These are phyloP conservation scores for Marasmius fiardii DNA, from an alignment of 1,284 basidiomycete species.

Conservation along the genomic window DNA sequence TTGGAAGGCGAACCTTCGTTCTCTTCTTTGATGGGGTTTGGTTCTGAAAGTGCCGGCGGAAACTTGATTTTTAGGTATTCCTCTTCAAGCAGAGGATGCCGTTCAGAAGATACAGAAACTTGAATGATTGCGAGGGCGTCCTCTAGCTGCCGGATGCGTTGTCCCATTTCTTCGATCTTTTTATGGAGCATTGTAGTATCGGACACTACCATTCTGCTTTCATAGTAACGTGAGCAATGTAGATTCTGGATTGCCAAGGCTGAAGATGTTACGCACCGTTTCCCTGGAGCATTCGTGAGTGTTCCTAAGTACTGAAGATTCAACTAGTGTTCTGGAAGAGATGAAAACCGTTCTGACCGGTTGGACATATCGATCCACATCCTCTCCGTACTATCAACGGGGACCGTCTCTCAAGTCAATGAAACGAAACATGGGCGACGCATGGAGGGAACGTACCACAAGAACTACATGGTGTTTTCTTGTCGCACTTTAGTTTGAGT, in stretches of 20 bases:
- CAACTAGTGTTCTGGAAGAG: not conserved
- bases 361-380: conserved; percentile 50
- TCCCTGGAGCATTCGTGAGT: not conserved
- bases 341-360: not conserved
- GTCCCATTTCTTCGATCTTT: conserved; percentile 70
- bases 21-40: conserved; percentile 20
- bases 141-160: conserved; percentile 69
- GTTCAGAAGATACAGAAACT: conserved; percentile 52
- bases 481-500: conserved; percentile 69
- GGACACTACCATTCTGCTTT: conserved; percentile 48
- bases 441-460: conserved; percentile 34
- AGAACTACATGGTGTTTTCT: conserved; percentile 52
- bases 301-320: not conserved
- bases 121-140: conserved; percentile 66
- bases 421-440: not conserved
- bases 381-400: conserved; percentile 33
- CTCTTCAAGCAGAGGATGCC: conserved; percentile 61
- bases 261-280: not conserved
- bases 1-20: conserved; percentile 20
- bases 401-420: conserved; percentile 1
- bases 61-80: conserved; percentile 63
- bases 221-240: not conserved
- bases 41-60: conserved; percentile 36
- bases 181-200: conserved; percentile 67
- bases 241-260: conserved; percentile 24